A percentile compares a stretch with the other conserved stretches of the same genome.
These are phyloP conservation scores for Zygosaccharomyces pseudorouxii DNA, from an alignment of 805 yeast species.

Conservation along the genomic window DNA sequence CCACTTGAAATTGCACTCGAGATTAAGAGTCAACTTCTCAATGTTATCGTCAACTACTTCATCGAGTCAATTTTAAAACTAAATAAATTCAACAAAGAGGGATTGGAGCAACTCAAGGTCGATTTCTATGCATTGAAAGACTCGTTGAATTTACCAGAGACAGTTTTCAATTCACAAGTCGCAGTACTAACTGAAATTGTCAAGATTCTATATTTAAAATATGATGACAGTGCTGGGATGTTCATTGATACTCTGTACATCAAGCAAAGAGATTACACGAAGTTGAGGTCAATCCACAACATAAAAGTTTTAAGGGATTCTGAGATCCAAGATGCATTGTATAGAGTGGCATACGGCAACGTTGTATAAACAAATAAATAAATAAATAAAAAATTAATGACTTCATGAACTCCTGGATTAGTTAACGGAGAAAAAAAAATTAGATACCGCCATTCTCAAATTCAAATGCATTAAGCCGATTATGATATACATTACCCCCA, in stretches of 20 bases:
- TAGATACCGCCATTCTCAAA: neutral
- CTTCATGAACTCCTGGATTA: neutral
- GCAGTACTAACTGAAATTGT: conserved; percentile 24
- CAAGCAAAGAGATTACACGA: conserved; percentile 30
- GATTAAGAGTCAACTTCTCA: conserved; percentile 28
- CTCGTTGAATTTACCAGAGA: conserved; percentile 22
- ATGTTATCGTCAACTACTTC: conserved; percentile 31
- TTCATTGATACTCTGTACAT: conserved; percentile 26
- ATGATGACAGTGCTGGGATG: conserved; percentile 18
- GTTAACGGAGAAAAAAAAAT: neutral
- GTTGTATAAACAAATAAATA: conserved; percentile 14
- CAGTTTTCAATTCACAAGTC: conserved; percentile 19
- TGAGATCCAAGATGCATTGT: conserved; percentile 37
- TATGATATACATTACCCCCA: neutral
- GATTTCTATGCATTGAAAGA: conserved; percentile 34
- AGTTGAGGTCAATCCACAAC: conserved; percentile 20
- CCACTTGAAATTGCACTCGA: conserved; percentile 16
- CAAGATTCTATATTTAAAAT: conserved; percentile 29
- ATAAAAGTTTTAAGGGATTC: conserved; percentile 28
- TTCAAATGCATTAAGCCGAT: neutral
- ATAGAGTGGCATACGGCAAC: conserved; percentile 32
- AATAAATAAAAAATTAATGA: neutral
- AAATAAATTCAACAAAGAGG: conserved; percentile 35
- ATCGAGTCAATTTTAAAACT: conserved; percentile 36
- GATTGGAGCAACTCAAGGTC: conserved; percentile 32